Conservation (phyloP, 208 protist species). For the Tritrichomonas musculus region DNA sequence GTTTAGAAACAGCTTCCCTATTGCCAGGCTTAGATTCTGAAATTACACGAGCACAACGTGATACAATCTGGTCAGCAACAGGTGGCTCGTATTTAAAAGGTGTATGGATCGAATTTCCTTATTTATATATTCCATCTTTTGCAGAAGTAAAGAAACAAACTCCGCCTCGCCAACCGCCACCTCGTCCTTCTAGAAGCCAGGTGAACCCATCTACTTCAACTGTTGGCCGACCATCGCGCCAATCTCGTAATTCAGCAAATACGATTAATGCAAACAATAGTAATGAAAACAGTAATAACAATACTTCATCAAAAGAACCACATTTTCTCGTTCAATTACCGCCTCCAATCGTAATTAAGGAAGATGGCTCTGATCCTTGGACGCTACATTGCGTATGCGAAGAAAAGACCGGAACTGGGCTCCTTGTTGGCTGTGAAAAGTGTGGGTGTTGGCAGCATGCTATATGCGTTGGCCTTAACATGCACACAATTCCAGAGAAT, state of each 20-base stretch:
- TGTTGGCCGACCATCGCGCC: background rate
- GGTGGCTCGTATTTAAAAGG: background rate
- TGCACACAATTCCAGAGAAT: background rate
- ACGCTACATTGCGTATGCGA: background rate
- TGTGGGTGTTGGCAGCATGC: slow-evolving; percentile 30
- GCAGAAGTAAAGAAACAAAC: background rate
- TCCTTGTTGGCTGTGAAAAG: slow-evolving; percentile 1
- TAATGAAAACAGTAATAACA: too few species aligned
- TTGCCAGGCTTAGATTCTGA: background rate
- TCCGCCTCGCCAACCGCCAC: too few species aligned
- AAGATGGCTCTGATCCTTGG: background rate
- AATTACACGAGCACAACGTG: background rate
- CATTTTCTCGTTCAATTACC: background rate
- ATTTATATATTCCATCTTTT: slow-evolving; percentile 23
- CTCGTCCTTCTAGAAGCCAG: too few species aligned
- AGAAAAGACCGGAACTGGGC: background rate
- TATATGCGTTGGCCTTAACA: slow-evolving; percentile 9
- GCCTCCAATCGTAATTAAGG: background rate
- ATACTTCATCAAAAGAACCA: background rate
- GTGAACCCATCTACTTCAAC: too few species aligned
- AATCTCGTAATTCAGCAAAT: too few species aligned
- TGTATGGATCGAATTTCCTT: background rate
- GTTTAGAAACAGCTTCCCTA: background rate
- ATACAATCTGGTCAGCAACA: background rate
- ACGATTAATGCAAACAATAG: background rate